These are phyloP conservation scores for Coemansia javaensis DNA, from an alignment of 192 early-diverging fungal species.

Conservation along the genomic window DNA sequence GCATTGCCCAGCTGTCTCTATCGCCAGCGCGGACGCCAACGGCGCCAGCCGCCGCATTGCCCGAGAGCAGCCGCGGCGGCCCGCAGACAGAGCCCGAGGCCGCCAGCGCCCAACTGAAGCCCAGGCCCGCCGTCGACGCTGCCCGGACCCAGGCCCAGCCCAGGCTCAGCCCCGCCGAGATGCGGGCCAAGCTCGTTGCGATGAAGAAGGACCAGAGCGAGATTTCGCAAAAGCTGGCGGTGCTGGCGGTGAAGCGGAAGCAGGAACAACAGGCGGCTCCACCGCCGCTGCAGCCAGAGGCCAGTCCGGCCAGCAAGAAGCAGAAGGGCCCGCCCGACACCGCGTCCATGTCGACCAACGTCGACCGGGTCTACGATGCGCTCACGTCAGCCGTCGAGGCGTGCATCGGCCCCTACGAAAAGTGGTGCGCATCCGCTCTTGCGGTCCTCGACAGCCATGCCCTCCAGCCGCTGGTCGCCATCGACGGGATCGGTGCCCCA, in stretches of 20 bases:
- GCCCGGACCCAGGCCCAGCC: background rate
- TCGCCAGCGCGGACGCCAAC: background rate
- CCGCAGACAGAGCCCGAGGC: background rate
- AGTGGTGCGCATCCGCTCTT: background rate
- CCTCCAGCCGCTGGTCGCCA: conserved; percentile 16
- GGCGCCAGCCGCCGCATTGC: no score
- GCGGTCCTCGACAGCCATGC: conserved; percentile 9
- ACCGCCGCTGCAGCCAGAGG: background rate
- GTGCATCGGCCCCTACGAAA: background rate
- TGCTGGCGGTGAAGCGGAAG: conserved; percentile 20
- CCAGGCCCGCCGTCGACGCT: no score
- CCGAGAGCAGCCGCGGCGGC: background rate
- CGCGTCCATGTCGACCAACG: background rate
- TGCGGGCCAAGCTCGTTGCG: conserved; percentile 17
- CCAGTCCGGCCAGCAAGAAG: background rate
- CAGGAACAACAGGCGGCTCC: background rate
- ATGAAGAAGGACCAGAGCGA: conserved; percentile 21
- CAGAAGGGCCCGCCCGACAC: background rate
- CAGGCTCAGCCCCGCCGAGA: background rate
- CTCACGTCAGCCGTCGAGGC: background rate
- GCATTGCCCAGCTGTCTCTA: no score
- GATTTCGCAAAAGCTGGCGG: conserved; percentile 9
- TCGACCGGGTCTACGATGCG: background rate
- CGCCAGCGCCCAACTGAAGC: no score
- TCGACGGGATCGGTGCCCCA: conserved; percentile 21